Conservation (phyloP, 106 monocot species). For the Apostasia ramifera region DNA sequence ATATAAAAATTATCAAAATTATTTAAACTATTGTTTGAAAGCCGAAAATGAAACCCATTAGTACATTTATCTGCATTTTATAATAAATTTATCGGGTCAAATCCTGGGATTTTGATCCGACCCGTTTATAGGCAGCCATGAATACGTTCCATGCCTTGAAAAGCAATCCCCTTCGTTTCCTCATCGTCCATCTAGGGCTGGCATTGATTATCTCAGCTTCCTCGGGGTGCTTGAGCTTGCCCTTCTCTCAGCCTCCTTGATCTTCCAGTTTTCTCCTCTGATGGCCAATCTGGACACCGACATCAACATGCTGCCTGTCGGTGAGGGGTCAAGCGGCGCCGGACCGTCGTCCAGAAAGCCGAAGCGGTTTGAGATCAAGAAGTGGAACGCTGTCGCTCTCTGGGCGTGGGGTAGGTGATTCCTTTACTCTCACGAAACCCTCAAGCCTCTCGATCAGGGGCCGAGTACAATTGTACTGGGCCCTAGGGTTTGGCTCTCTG, state of each 20-base stretch:
- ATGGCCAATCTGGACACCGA: conserved; percentile 55
- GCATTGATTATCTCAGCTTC: too few species aligned
- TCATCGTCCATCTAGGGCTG: too few species aligned
- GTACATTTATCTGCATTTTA: too few species aligned
- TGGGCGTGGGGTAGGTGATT: conserved; percentile 78
- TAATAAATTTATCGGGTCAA: too few species aligned
- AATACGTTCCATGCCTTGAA: too few species aligned
- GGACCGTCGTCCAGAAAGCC: conserved; percentile 38
- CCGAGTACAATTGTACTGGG: too few species aligned
- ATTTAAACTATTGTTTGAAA: too few species aligned
- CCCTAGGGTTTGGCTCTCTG: background rate
- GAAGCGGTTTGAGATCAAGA: conserved; percentile 94
- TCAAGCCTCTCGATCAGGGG: background rate
- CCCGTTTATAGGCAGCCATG: too few species aligned
- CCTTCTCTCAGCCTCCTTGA: background rate
- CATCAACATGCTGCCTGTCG: conserved; percentile 35
- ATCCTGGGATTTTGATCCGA: too few species aligned
- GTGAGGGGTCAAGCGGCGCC: conserved; percentile 26
- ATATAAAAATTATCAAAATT: too few species aligned
- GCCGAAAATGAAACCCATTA: too few species aligned
- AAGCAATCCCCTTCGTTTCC: too few species aligned
- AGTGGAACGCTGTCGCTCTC: conserved; percentile 92
- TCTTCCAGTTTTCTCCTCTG: background rate
- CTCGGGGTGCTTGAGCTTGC: background rate
- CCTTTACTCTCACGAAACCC: background rate